A percentile compares a stretch with the other conserved stretches of the same genome.
Evolutionary conservation across 345 rosid species (phyloP).

Genomic region (Brassica cretica): DNA sequence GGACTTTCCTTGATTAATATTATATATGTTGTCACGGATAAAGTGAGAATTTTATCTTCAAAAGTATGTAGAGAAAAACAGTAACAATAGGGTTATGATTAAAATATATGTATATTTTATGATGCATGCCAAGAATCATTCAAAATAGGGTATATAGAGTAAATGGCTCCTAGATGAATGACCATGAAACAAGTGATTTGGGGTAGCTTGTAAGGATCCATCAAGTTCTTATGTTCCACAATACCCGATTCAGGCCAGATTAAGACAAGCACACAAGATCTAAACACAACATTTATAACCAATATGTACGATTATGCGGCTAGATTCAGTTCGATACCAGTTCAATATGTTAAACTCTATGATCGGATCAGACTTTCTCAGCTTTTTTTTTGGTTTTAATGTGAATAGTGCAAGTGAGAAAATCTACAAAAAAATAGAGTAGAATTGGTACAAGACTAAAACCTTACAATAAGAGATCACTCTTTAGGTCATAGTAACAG

Average conservation of each 20-base stretch:
- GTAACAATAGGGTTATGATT: background rate
- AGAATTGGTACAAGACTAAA: background rate
- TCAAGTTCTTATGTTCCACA: background rate
- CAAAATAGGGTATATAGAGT: background rate
- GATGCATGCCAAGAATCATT: background rate
- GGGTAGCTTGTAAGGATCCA: background rate
- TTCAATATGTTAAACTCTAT: background rate
- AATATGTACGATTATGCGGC: background rate
- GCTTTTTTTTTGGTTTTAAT: background rate
- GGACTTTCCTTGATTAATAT: background rate
- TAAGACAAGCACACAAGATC: background rate
- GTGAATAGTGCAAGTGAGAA: background rate
- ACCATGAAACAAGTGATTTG: background rate
- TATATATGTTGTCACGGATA: background rate
- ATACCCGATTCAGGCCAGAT: background rate
- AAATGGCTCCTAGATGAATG: background rate
- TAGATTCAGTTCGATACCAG: background rate
- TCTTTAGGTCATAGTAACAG: background rate
- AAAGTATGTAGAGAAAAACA: background rate
- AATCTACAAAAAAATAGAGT: background rate
- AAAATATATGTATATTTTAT: background rate
- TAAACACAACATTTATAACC: background rate
- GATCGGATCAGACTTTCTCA: background rate
- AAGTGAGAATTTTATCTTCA: background rate
- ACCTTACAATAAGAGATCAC: background rate